Evolutionary conservation across 208 protist species (phyloP).

Genomic region (Paratrypanosoma confusum): DNA sequence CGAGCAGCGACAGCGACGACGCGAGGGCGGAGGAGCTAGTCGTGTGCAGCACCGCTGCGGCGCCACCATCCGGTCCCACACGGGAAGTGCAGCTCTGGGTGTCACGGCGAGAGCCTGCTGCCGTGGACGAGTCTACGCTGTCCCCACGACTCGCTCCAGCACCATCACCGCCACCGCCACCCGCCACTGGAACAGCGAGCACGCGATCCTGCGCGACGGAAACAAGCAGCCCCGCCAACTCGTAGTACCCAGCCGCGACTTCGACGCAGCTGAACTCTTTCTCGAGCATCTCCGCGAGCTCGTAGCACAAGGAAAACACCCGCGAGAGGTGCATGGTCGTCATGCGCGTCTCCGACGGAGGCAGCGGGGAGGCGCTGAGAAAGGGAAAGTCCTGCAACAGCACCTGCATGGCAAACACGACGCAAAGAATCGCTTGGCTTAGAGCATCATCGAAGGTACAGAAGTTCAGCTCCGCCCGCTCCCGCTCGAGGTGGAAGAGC

Average conservation of each 20-base stretch:
- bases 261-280: conserved; percentile 3
- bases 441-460: conserved; percentile 11
- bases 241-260: conserved; percentile 10
- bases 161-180: too few relatives aligned
- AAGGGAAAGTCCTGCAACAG: conserved; percentile 3
- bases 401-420: conserved; percentile 7
- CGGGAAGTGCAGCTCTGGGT: too few relatives aligned
- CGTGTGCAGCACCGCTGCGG: too few relatives aligned
- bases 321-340: not conserved
- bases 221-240: conserved; percentile 7
- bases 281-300: conserved; percentile 5
- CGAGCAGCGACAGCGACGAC: too few relatives aligned
- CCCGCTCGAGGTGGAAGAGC: conserved; percentile 12
- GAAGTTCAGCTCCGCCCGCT: conserved; percentile 2
- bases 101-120: too few relatives aligned
- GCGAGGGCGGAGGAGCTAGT: too few relatives aligned
- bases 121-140: too few relatives aligned
- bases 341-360: not conserved
- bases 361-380: not conserved
- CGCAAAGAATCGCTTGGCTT: conserved; percentile 9
- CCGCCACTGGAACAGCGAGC: too few relatives aligned
- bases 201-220: too few relatives aligned
- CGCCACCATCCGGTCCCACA: too few relatives aligned
- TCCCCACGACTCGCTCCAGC: too few relatives aligned
- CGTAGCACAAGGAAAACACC: conserved; percentile 1